These are phyloP conservation scores for Serpula lacrymans DNA, from an alignment of 768 basidiomycete species.

Conservation along the genomic window DNA sequence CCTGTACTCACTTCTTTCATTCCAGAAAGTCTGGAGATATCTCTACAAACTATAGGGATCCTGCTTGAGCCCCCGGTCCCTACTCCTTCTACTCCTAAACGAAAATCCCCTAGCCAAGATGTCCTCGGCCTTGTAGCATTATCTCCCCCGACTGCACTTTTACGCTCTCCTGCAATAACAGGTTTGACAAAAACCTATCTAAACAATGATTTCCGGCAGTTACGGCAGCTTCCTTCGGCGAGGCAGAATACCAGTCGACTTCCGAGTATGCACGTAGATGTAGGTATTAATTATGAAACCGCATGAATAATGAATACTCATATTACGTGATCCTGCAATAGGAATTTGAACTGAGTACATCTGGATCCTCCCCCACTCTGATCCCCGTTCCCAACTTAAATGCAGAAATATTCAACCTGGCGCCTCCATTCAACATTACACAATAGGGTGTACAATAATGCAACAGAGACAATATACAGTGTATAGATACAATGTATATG, in stretches of 20 bases:
- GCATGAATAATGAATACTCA: no score
- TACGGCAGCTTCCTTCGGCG: slow-evolving; percentile 63
- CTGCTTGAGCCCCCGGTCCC: slow-evolving; percentile 40
- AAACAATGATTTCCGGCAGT: slow-evolving; percentile 78
- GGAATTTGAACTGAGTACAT: slow-evolving; percentile 33
- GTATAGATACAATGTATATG: slow-evolving; percentile 9
- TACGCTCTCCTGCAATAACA: slow-evolving; percentile 69
- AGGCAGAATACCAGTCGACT: slow-evolving; percentile 83
- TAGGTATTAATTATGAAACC: slow-evolving; percentile 43
- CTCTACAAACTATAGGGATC: slow-evolving; percentile 44
- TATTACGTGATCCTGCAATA: slow-evolving; percentile 20
- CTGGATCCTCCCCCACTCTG: slow-evolving; percentile 23
- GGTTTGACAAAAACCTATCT: slow-evolving; percentile 80
- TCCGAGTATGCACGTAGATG: slow-evolving; percentile 81
- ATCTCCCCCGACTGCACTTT: slow-evolving; percentile 66
- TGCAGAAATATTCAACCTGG: slow-evolving; percentile 25
- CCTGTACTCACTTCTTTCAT: slow-evolving; percentile 26
- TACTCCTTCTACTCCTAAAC: slow-evolving; percentile 53
- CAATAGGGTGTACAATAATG: slow-evolving; percentile 6
- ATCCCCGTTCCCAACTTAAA: slow-evolving; percentile 15
- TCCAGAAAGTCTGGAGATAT: slow-evolving; percentile 40
- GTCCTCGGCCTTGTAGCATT: slow-evolving; percentile 61
- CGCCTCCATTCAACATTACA: slow-evolving; percentile 26
- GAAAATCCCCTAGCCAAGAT: slow-evolving; percentile 46
- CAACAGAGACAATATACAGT: slow-evolving; percentile 5